phyloP scores from a whole-genome alignment of 1,139 yeast species.

The Protomyces inundatus region DNA sequence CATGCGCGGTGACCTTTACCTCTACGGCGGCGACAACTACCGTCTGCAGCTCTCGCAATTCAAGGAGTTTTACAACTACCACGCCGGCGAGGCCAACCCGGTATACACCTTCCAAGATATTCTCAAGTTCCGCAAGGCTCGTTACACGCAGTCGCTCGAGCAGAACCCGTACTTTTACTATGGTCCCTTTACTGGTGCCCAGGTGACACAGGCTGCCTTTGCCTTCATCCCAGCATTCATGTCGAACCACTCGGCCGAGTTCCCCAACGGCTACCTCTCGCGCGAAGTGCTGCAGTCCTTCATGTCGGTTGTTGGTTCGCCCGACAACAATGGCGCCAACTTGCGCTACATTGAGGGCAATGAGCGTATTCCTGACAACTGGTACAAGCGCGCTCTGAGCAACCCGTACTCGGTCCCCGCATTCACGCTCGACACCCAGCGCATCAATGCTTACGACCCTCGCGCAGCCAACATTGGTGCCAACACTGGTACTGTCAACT shows the following conservation, averaged over 20 bases:
- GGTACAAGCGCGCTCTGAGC: constrained; percentile 18
- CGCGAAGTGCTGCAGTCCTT: constrained; percentile 17
- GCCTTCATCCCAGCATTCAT: constrained; percentile 24
- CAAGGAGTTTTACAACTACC: constrained; percentile 16
- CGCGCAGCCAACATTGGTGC: constrained; percentile 8
- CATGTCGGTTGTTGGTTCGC: constrained; percentile 11
- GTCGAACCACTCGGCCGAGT: constrained; percentile 25
- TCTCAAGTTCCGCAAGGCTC: constrained; percentile 6
- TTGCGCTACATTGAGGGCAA: constrained; percentile 12
- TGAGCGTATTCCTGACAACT: constrained; percentile 21
- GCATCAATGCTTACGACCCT: constrained; percentile 3
- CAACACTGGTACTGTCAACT: constrained; percentile 6
- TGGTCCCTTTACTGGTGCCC: constrained; percentile 10
- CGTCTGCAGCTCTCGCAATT: constrained; percentile 9
- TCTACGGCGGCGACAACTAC: constrained; percentile 17
- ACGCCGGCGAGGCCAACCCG: constrained; percentile 8
- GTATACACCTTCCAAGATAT: constrained; percentile 10
- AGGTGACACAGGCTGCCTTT: constrained; percentile 20
- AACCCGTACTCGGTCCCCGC: constrained; percentile 9
- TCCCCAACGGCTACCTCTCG: constrained; percentile 20
- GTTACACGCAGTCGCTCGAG: constrained; percentile 17
- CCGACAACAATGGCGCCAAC: constrained; percentile 4
- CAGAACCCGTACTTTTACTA: constrained; percentile 23
- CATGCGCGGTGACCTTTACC: constrained; percentile 19
- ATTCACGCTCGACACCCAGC: constrained; percentile 2